Evolutionary conservation across 768 basidiomycete species (phyloP).

Genomic region (Boletus rubroflammeus): DNA sequence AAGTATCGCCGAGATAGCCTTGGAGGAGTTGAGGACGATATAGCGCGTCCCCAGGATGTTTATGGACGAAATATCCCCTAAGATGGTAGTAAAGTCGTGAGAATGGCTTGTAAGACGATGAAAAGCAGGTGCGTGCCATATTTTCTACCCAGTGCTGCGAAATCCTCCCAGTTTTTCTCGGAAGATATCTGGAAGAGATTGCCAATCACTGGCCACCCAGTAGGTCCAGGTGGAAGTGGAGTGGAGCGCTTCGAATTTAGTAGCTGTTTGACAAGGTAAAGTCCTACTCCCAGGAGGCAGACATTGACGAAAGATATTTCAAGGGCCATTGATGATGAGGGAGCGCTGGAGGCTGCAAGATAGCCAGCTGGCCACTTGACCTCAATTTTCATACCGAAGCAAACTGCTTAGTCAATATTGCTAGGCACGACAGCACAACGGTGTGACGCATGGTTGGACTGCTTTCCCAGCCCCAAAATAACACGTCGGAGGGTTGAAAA

Average conservation of each 20-base stretch:
- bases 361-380: neutral
- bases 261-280: conserved; percentile 6
- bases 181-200: conserved; percentile 52
- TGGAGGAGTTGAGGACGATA: conserved; percentile 47
- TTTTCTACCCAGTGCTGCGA: conserved; percentile 48
- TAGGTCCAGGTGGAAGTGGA: conserved; percentile 21
- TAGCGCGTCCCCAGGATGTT: conserved; percentile 43
- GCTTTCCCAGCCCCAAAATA: too few species aligned
- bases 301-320: neutral
- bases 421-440: neutral
- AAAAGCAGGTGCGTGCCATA: conserved; percentile 38
- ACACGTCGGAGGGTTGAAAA: too few species aligned
- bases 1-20: conserved; percentile 33
- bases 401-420: neutral
- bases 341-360: neutral
- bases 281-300: conserved; percentile 17
- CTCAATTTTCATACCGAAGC: neutral
- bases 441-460: too few species aligned
- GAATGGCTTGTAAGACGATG: neutral
- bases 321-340: neutral
- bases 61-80: conserved; percentile 18
- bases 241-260: neutral
- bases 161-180: conserved; percentile 48
- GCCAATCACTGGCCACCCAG: conserved; percentile 43
- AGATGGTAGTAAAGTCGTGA: conserved; percentile 20